Percentiles rank a stretch among this genome's conserved stretches.
Evolutionary conservation across 768 basidiomycete species (phyloP).

Genomic region (Mycena alexandri): DNA sequence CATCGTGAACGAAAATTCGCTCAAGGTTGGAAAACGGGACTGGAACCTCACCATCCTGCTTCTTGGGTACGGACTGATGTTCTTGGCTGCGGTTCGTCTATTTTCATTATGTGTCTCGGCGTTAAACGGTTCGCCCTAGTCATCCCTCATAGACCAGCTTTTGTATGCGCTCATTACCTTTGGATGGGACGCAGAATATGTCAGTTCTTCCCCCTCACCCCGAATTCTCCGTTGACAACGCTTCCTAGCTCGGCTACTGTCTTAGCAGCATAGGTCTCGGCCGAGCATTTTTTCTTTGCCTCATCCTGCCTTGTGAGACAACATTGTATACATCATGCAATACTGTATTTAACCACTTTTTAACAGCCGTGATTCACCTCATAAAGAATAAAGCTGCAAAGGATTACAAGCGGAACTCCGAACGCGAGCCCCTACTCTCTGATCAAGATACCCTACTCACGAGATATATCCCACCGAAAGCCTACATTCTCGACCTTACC

Average conservation of each 20-base stretch:
- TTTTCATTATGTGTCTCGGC: background rate
- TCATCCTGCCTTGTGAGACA: constrained; percentile 71
- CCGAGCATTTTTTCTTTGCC: constrained; percentile 67
- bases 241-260: constrained; percentile 77
- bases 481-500: constrained; percentile 72
- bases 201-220: constrained; percentile 39
- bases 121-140: constrained; percentile 52
- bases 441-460: constrained; percentile 19
- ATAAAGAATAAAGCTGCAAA: constrained; percentile 55
- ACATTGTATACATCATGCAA: background rate
- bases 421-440: constrained; percentile 41
- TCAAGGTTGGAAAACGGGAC: constrained; percentile 60
- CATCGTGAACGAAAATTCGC: constrained; percentile 35
- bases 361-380: constrained; percentile 59
- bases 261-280: constrained; percentile 65
- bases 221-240: background rate
- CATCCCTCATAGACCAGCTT: constrained; percentile 67
- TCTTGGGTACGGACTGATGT: constrained; percentile 62
- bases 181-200: constrained; percentile 76
- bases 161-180: constrained; percentile 75
- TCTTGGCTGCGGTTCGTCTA: constrained; percentile 59
- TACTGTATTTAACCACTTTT: background rate
- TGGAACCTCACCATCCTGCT: constrained; percentile 76
- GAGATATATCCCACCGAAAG: constrained; percentile 21
- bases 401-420: constrained; percentile 41